Evolutionary conservation across 176 grass and related monocot species (phyloP), one percentile per base, ranked within the genome.

Genomic region (Zea luxurians): DNA sequence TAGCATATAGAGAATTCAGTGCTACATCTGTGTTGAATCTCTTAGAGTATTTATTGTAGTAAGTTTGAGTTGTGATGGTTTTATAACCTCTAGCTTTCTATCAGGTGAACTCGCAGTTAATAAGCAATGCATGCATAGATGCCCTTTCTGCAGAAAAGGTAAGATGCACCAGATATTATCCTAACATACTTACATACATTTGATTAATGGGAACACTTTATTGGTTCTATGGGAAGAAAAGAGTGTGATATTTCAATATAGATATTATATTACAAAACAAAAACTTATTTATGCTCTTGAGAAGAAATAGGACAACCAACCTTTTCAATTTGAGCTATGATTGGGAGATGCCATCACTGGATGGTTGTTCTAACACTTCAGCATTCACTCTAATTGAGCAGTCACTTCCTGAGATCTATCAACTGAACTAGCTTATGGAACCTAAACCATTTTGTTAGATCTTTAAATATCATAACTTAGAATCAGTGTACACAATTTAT

Each of bases 61-160:
- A 59, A 21, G 17, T 59, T 10, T 66, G 4, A 54, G 8, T 55
- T 84, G 59, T 79, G 12, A 34, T 62, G 15, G 7, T 8, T 13
- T 47, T 41, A 64, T 50, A 67, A 82, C 77, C 58, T 69, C 40
- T 61, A 68, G 50, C 42, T 76, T 83, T 70, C 68, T 62, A 60
- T 76, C 89, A 99, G 96, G 96, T 99, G 57, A 99, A 99, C 83
- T 93, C 96, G 47, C 96, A 99, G 60, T 86, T 99, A 77, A 99
- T 99, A 71, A 99, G 96, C 83, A 99, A 99, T 82, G 82, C 95
- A 36, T 99, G 92, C 84, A 99, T 83, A 0, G 92, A 99, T 89
- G 96, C 96, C 76, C 83, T 99, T 48, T 99, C 96, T 54, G 92
- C 96, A 46, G 96, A 99, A 84, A 99, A 99, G 96, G 96, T 99